phyloP scores from a whole-genome alignment of 108 stramenopile species.

The Bacterosira constricta region DNA sequence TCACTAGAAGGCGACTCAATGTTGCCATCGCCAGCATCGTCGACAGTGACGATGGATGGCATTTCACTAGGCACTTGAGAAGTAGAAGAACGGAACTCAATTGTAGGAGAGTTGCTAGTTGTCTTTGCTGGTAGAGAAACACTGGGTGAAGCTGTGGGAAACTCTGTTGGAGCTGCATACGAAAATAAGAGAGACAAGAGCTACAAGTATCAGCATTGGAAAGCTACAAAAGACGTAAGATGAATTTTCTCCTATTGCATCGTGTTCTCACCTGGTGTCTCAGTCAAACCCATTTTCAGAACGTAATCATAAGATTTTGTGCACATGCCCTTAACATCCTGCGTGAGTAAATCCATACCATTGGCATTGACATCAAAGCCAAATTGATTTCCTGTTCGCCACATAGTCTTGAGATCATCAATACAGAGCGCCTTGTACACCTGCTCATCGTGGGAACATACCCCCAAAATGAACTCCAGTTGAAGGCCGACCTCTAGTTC shows the following conservation, averaged over 20 bases:
- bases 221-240: no score
- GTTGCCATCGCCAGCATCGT: neutral
- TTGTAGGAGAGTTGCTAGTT: neutral
- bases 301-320: constrained; percentile 2
- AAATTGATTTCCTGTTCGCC: constrained; percentile 13
- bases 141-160: no score
- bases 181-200: neutral
- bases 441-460: neutral
- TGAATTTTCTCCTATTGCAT: no score
- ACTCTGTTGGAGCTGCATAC: neutral
- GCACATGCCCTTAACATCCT: neutral
- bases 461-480: constrained; percentile 15
- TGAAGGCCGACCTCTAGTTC: constrained; percentile 14
- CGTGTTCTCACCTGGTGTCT: neutral
- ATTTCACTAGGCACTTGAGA: neutral
- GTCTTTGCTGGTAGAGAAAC: no score
- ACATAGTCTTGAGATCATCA: constrained; percentile 1
- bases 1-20: neutral
- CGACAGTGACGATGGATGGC: neutral
- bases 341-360: neutral
- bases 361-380: constrained; percentile 6
- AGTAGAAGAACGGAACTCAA: neutral
- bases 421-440: neutral
- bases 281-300: neutral
- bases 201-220: no score